Conservation (phyloP, 257 asterid species). For the Nyctanthes arbortristis region DNA sequence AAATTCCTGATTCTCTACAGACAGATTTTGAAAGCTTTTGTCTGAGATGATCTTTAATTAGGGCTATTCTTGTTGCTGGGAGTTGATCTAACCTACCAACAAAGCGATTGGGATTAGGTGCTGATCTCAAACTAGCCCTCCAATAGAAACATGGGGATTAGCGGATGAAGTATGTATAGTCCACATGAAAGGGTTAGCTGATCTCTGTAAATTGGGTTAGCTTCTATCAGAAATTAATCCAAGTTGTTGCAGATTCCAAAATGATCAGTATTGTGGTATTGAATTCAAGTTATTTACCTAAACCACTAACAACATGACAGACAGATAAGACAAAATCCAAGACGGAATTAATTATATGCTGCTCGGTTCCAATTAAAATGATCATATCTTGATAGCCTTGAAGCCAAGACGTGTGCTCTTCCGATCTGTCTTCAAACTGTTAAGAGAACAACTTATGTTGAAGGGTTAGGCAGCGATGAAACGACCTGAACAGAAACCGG, state of each 20-base stretch:
- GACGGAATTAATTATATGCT: background rate
- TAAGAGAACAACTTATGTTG: background rate
- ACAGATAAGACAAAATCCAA: background rate
- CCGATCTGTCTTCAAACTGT: background rate
- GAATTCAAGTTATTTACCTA: background rate
- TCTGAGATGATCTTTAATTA: background rate
- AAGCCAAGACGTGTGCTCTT: no score
- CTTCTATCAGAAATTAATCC: background rate
- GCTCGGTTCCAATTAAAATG: background rate
- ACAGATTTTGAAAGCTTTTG: background rate
- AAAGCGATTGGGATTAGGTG: background rate
- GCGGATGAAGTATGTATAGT: background rate
- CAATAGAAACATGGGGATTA: background rate
- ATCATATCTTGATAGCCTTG: background rate
- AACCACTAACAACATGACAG: background rate
- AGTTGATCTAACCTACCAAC: background rate
- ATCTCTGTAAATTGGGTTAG: constrained; percentile 1
- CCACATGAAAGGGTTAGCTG: background rate
- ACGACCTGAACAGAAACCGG: no score
- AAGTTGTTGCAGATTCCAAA: background rate
- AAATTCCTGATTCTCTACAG: background rate
- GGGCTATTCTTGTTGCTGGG: background rate
- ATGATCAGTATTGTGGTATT: background rate
- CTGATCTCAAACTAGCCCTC: background rate
- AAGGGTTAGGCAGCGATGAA: no score